Percentiles rank a stretch among this genome's conserved stretches.
Conservation (phyloP, 371 early-diverging fungal species). For the Rhizopus stolonifer region DNA sequence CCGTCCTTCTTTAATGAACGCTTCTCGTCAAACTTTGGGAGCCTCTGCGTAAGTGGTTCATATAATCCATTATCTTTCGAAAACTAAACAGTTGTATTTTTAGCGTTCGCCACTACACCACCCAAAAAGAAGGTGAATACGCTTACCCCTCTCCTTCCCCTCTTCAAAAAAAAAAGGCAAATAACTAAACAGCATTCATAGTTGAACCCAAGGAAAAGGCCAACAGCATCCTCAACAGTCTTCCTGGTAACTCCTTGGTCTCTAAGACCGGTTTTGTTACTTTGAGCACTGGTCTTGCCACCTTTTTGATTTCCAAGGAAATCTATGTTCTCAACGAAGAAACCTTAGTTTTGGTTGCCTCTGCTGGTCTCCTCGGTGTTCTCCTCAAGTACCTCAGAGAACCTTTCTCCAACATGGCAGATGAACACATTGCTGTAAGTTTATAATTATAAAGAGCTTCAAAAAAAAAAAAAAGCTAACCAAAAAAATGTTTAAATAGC, state of each 20-base stretch:
- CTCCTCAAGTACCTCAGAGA: constrained; percentile 63
- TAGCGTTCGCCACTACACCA: constrained; percentile 29
- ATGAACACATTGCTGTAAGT: constrained; percentile 72
- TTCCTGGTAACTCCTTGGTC: constrained; percentile 88
- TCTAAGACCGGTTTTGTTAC: constrained; percentile 91
- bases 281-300: constrained; percentile 78
- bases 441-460: too few relatives aligned
- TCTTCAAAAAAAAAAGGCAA: too few relatives aligned
- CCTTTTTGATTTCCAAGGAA: constrained; percentile 92
- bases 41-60: constrained; percentile 26
- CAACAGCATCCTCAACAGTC: constrained; percentile 81
- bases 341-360: constrained; percentile 77
- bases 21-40: constrained; percentile 28
- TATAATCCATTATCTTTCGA: too few relatives aligned
- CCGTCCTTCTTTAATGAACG: constrained; percentile 24
- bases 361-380: constrained; percentile 74
- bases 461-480: not conserved
- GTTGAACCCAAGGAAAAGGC: constrained; percentile 72
- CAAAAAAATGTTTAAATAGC: constrained; percentile 28
- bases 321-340: constrained; percentile 95
- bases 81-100: not conserved
- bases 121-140: constrained; percentile 27
- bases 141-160: too few relatives aligned
- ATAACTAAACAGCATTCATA: too few relatives aligned
- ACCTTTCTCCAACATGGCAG: constrained; percentile 67